Evolutionary conservation across 371 early-diverging fungal genomes (phyloP), one percentile per base, ranked within the genome.

Genomic region (Parasitella parasitica): DNA sequence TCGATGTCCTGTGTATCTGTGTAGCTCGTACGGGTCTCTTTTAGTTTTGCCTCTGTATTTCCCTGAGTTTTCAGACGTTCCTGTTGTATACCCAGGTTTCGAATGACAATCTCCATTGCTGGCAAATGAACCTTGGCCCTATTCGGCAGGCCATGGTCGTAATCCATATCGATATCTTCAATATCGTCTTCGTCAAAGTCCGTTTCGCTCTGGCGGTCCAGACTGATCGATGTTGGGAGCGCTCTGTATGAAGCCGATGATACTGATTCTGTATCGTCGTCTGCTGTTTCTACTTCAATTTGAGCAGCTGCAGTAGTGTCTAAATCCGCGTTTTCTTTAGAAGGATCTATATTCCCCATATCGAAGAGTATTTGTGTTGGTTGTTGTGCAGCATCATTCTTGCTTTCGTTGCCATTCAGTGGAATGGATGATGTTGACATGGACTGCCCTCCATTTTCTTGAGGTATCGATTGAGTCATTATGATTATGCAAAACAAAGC

Each of bases 91-190:
- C 59, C 60, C 24, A 65, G 16, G 11, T 65, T 54, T 7, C 39
- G 46, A n/a, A 65, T 65, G 0, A 65, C 54, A 6, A 54, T 30
- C 20, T 65, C 62, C 56, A 67, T 67, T 2, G 62, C 67, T 13
- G 62, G 67, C 30, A 58, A 48, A 7, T 36, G 13, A 0, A 48
- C 38, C 13, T 46, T 30, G 9, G 28, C 22, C 24, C 13, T 24
- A 36, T 9, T 32, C 18, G 32, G 32, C 15, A 48, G 27, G 3
- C 13, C 50, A 30, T 12, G 34, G 4, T 48, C 32, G 16, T 58
- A 48, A 35, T 43, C 36, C 16, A 61, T 53, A 7, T 46, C 52
- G 35, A 54, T 35, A 12, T 46, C 46, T 12, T 58, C 46, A 18
- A 48, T 22, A 24, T 58, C 54, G 4, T 53, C 58, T 18, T 50